phyloP scores from a whole-genome alignment of 352 stramenopile species.

The Albugo laibachii region DNA sequence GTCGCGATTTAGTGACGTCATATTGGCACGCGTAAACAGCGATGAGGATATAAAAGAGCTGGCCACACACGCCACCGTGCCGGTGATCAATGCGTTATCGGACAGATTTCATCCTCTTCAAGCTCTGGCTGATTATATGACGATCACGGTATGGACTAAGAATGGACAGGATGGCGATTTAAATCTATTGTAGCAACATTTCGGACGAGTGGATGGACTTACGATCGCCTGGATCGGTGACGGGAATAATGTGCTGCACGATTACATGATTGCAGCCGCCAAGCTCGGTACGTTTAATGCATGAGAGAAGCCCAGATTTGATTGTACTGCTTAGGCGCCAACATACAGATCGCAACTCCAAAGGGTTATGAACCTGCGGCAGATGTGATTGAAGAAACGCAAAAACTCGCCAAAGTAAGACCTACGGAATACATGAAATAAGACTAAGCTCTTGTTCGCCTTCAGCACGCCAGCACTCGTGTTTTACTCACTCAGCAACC shows the following conservation, averaged over 20 bases:
- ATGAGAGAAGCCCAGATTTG: not conserved
- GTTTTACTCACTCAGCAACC: slow-evolving; percentile 79
- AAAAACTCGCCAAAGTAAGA: slow-evolving; percentile 48
- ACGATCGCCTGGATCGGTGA: slow-evolving; percentile 96
- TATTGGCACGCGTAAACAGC: slow-evolving; percentile 90
- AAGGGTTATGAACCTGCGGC: slow-evolving; percentile 82
- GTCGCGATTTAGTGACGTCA: slow-evolving; percentile 90
- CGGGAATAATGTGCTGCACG: slow-evolving; percentile 95
- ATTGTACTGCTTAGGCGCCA: slow-evolving; percentile 17
- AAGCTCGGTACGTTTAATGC: slow-evolving; percentile 39
- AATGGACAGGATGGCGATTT: not conserved
- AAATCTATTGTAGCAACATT: slow-evolving; percentile 34
- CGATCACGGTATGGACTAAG: slow-evolving; percentile 59
- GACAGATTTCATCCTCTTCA: slow-evolving; percentile 97
- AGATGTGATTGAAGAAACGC: slow-evolving; percentile 79
- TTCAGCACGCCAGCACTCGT: slow-evolving; percentile 33
- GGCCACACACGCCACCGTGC: slow-evolving; percentile 77
- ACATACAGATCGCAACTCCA: slow-evolving; percentile 91
- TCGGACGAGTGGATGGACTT: slow-evolving; percentile 71
- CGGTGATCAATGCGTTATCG: slow-evolving; percentile 96
- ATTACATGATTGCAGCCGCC: slow-evolving; percentile 90
- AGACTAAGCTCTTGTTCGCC: not conserved
- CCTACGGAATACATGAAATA: not conserved
- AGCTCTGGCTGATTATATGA: slow-evolving; percentile 95
- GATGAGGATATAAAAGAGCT: slow-evolving; percentile 83